Evolutionary conservation across 176 grass and related monocot genomes (phyloP), one percentile per base, ranked within the genome.

Genomic region (Alloteropsis semialata): DNA sequence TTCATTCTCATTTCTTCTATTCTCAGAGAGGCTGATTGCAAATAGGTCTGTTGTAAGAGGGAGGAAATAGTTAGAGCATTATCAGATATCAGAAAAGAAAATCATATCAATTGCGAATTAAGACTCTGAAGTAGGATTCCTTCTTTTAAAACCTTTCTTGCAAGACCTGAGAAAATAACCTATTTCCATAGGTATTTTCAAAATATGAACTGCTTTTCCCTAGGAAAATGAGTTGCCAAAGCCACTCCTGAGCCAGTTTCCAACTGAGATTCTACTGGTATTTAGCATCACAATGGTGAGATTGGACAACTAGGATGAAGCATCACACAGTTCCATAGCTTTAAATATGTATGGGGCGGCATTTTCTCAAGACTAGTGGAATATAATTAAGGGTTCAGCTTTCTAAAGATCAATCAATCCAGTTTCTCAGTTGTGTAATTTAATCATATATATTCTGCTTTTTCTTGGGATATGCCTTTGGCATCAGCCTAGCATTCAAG

Each of bases 1-100:
- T 91, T 94, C 30, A 94, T 53, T 87, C 95, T 94, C 86, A 88
- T 97, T 80, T 97, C 95, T 85, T 97, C 92, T 81, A 87, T 81
- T 74, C 90, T 91, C 62, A 89, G 42, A 61, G 81, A 68, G 5
- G 92, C 75, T 72, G 92, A 97, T 77, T 94, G 90, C 75, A 92
- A 65, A 84, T 97, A 97, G 44, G 95, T 92, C 92, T 97, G 81
- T 22, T 22, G 69, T 2, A 44, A 42, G 9, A 56, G 18, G 15
- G 8, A 10, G 15, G 5, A 36, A 60, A 53, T 17, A 74, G 37
- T 80, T 73, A 67, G 68, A 65, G 18, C 33, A 78, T 42, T 29
- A 28, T 51, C 62, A 34, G 28, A 1, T 11, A 0, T 54, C 46
- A 38, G 16, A n/a, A 72, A 54, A 59, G 54, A 72, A 36, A 36